phyloP scores from a whole-genome alignment of 2,329 filamentous ascomycete genomes.

The Cytospora leucostoma region DNA sequence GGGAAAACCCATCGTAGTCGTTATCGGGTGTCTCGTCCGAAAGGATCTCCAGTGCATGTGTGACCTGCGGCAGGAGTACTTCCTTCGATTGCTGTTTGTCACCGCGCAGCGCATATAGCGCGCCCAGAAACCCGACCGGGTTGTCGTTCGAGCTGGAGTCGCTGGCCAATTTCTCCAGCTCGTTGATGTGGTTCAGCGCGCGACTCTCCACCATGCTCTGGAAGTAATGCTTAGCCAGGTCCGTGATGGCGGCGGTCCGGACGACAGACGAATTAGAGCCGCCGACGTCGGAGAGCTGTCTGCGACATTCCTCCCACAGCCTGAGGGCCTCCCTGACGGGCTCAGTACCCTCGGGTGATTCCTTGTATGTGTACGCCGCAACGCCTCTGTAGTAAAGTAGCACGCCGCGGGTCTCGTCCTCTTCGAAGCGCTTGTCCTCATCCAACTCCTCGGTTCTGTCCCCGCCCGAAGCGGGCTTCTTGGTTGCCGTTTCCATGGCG shows the following conservation, averaged over 20 bases:
- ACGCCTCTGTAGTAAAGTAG: conserved; percentile 26
- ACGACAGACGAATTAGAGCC: conserved; percentile 25
- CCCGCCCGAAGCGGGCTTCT: background rate
- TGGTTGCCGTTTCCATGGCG: conserved; percentile 2
- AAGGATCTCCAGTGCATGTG: conserved; percentile 9
- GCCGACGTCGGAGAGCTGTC: conserved; percentile 28
- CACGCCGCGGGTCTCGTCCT: conserved; percentile 26
- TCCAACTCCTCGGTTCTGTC: background rate
- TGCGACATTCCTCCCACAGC: conserved; percentile 30
- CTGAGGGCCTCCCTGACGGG: conserved; percentile 7
- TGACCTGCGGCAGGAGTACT: conserved; percentile 22
- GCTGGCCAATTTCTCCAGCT: conserved; percentile 22
- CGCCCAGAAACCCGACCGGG: conserved; percentile 26
- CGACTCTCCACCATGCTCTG: conserved; percentile 29
- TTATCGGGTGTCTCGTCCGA: conserved; percentile 27
- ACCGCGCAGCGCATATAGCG: conserved; percentile 24
- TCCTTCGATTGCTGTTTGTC: conserved; percentile 25
- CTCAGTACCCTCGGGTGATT: background rate
- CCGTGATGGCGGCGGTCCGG: conserved; percentile 24
- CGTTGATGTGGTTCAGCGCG: conserved; percentile 21
- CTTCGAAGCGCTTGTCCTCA: conserved; percentile 9
- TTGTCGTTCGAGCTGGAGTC: conserved; percentile 15
- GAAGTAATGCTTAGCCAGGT: conserved; percentile 31
- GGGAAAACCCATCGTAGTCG: conserved; percentile 20
- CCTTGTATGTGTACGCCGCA: background rate